Evolutionary conservation across 2,329 filamentous ascomycete genomes (phyloP), one percentile per base, ranked within the genome.

Genomic region (Ophiocordyceps camponoti-rufipedis): DNA sequence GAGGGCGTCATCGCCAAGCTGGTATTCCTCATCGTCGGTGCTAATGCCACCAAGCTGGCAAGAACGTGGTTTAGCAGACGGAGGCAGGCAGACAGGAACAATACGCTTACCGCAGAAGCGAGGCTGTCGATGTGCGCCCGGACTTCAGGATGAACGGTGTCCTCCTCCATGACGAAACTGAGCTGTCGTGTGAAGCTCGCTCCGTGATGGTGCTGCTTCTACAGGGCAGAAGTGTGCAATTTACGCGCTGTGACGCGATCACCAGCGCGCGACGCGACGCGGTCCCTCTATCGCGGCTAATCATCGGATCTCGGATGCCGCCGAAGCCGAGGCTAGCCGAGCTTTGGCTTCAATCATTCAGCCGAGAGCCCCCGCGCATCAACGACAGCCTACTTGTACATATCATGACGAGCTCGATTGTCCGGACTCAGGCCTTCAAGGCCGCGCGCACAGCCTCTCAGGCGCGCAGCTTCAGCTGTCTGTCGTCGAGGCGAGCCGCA

Each of bases 81-180:
- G 19, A 11, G 6, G 8, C 23, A n/a, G 29, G n/a, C 7, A 16
- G 5, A 19, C 9, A 9, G 14, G 16, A 5, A 33, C 43, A 43
- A 53, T 23, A 5, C 49, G 73, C 82, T 59, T 71, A 93, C 88
- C 49, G 91, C 91, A 57, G 88, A 89, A 51, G 94, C 84, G 31
- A 98, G 78, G 66, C 85, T 94, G 66, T 85, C 89, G 58, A 98
- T 80, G 64, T 95, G 85, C 28, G 88, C 87, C 58, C 88, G 82
- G 56, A 95, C 86, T 67, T 94, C 85, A 40, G 87, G 85, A 60
- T 96, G 87, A 47, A 96, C 83, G 48, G 82, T 70, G 58, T 79
- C 76, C 52, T 62, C 65, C 60, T 79, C 75, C 76, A 80, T 80
- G 46, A 13, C 18, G 33, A 14, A 14, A 10, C 12, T 23, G 11